Percentiles rank a stretch among this genome's conserved stretches.
These are phyloP conservation scores for Barnettozyma siamensis DNA, from an alignment of 805 yeast species.

Conservation along the genomic window DNA sequence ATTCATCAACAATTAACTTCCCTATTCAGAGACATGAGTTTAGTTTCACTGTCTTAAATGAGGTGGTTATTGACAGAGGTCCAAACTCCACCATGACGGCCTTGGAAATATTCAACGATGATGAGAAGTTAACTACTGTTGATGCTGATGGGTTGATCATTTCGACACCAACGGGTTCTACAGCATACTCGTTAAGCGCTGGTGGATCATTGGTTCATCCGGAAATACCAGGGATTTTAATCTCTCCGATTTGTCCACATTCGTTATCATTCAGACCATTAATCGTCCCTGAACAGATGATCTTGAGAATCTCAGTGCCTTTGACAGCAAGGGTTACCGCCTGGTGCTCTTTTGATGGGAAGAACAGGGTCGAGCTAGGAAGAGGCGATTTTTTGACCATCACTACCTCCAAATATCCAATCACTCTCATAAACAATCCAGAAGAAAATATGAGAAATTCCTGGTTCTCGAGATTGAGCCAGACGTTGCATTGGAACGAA, in stretches of 20 bases:
- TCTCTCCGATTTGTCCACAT: slow-evolving; percentile 54
- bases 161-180: slow-evolving; percentile 64
- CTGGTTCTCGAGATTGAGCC: slow-evolving; percentile 31
- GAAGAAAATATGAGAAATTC: slow-evolving; percentile 7
- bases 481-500: slow-evolving; percentile 32
- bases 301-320: slow-evolving; percentile 30
- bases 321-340: slow-evolving; percentile 28
- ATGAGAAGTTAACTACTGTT: slow-evolving; percentile 48
- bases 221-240: slow-evolving; percentile 45
- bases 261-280: slow-evolving; percentile 48
- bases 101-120: slow-evolving; percentile 43
- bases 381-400: slow-evolving; percentile 30
- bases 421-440: slow-evolving; percentile 22
- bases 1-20: slow-evolving; percentile 10
- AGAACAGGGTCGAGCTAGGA: slow-evolving; percentile 26
- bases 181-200: slow-evolving; percentile 48
- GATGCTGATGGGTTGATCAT: slow-evolving; percentile 64
- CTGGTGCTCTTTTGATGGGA: slow-evolving; percentile 34
- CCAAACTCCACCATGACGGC: slow-evolving; percentile 47
- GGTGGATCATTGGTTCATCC: slow-evolving; percentile 55
- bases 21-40: slow-evolving; percentile 9
- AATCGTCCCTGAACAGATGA: slow-evolving; percentile 38
- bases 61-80: slow-evolving; percentile 47
- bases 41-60: slow-evolving; percentile 40
- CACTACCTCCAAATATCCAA: slow-evolving; percentile 30